Evolutionary conservation across 2,329 filamentous ascomycete species (phyloP), one percentile per base, ranked within the genome.

Genomic region (Monilinia polystroma): DNA sequence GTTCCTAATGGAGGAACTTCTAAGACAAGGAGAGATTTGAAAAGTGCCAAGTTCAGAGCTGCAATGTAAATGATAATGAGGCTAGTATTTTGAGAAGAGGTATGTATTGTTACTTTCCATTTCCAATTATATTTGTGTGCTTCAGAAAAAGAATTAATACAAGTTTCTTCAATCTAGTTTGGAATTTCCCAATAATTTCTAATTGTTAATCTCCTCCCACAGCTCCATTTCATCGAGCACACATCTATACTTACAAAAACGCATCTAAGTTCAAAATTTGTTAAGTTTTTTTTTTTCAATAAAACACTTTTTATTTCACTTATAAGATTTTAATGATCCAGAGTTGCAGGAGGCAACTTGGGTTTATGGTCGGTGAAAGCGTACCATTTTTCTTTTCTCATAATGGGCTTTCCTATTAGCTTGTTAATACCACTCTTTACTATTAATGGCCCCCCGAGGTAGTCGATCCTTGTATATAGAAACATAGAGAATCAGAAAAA

Each of bases 61-160:
- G 11, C 4, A n/a, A 16, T 45, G 6, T 10, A 59, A 47, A 23
- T 5, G n/a, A 51, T 16, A 10, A 4, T 1, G 3, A 23, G 16
- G 47, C 20, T n/a, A 0, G 7, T 59, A 6, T 58, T 32, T 43
- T 14, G n/a, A n/a, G 18, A 47, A 47, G 18, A 23, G 41, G 41
- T 47, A 47, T 47, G 18, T 47, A 16, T 32, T 3, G 18, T 32
- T 29, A 20, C 26, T 18, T 4, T 14, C 1, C 5, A n/a, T 8
- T 8, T 0, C 3, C 8, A 3, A n/a, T 3, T 16, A n/a, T 23
- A 7, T 32, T 10, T 3, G 18, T 16, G 11, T n/a, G 5, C 16
- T 47, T 3, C 1, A 14, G 11, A 10, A 8, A 3, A 35, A 32
- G 2, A 32, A 35, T 41, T 47, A 4, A 47, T 26, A 23, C 1